Evolutionary conservation across 306 rosid genomes (phyloP), one percentile per base, ranked within the genome.

Genomic region (Prinsepia uniflora): DNA sequence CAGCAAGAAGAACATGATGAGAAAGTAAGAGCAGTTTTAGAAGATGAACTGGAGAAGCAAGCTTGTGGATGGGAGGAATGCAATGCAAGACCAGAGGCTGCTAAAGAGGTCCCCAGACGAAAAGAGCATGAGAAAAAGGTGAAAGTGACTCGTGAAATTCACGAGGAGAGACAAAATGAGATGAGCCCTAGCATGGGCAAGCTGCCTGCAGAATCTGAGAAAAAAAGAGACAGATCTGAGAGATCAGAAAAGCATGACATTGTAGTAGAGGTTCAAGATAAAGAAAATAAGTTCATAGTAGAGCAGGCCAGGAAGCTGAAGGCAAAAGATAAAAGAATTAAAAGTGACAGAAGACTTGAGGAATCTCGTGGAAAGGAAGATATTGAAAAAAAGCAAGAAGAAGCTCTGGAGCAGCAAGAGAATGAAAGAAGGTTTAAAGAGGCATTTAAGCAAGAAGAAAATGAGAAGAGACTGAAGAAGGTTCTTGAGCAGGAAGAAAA

Each of bases 41-140:
- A 80, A 72, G 70, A 85, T 69, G 70, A 68, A 30, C 54, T 34
- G 54, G 80, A 76, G 84, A 73, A 85, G 72, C 85, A 79, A 74
- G 73, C 60, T 67, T 11, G 30, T 72, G 81, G 73, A 77, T 77
- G 43, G 72, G 85, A 77, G 63, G 84, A 79, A 78, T 72, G 72
- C 75, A 69, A 58, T 43, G 77, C 62, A 59, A 84, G 80, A 65
- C 81, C 75, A 71, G 80, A 81, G 67, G 77, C 80, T 47, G 74
- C 79, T 55, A 80, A 66, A 47, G 84, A 82, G 71, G 84, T 73
- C 50, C 9, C 6, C 74, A 71, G 69, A 72, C 80, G 68, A 68
- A 81, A 78, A 65, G 88, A 73, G 67, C 71, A 67, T 44, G 82
- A 64, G 75, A 82, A 72, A 76, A 83, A 81, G 77, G 81, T 70